Base-by-base conservation (phyloP, 176 grass and related monocot species). In the Calamus simplicifolius region DNA sequence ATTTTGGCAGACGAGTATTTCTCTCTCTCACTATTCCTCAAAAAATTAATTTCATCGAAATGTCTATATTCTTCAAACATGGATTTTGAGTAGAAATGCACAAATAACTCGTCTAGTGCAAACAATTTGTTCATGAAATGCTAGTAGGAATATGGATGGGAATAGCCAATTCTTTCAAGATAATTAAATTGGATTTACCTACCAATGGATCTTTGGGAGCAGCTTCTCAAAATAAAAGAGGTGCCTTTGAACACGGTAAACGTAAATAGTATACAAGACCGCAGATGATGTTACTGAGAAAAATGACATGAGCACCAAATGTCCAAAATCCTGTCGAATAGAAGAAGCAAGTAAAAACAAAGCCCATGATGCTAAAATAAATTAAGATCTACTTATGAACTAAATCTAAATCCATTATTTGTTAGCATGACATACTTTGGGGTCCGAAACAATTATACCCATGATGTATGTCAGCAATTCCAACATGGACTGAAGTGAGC, bases 361-460 rank as follows among this genome's bases (percentile, higher is more conserved):
- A 19, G 30, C 58, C 1, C 6, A 35, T 25, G 35, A 2, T 43
- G 7, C 35, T 43, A 43, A 43, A 43, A 43, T 7, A 43, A 1
- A n/a, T n/a, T n/a, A n/a, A 12, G 35, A 7, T 43, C 13, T 43
- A 13, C 35, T 43, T 43, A 13, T 13, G 35, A 43, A 73, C 43
- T 19, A 7, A 71, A 59, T 25, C n/a, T n/a, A 29, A 5, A 25
- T 55, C n/a, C 12, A 10, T 23, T 23, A 4, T 27, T 59, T 58
- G 50, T 19, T 25, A 19, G 27, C 27, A 29, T 6, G 1, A 30
- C 64, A 15, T 51, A 95, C 90, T 86, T 73, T 80, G 5, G 91
- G 91, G 43, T 96, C 83, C n/a, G 91, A 96, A 66, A 96, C 71
- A 58, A 96, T 72, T 70, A 90, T 77, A 50, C 86, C 91, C 91